Percentiles rank a stretch among this genome's conserved stretches.
Conservation (phyloP, 306 rosid species). For the Quillaja saponaria region DNA sequence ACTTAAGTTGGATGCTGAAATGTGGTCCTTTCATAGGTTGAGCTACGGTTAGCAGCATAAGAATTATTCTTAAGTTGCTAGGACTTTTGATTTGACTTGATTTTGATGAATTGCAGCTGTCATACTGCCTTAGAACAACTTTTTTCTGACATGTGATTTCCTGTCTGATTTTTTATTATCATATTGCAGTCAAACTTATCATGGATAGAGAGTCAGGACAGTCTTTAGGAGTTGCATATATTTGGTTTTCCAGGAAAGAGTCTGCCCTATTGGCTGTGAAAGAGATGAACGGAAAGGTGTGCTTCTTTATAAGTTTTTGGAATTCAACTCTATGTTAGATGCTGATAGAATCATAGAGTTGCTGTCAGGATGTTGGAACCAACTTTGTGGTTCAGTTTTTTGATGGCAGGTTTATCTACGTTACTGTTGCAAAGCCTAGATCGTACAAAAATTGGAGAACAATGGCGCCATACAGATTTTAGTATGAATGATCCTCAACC, state of each 20-base stretch:
- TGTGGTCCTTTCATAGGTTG: neutral
- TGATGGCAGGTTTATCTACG: conserved; percentile 52
- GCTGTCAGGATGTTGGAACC: conserved; percentile 13
- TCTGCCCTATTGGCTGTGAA: conserved; percentile 42
- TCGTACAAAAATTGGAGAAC: conserved; percentile 25
- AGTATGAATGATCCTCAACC: too few relatives aligned
- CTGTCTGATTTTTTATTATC: neutral
- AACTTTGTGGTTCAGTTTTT: conserved; percentile 46
- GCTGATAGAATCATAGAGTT: too few relatives aligned
- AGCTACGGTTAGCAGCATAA: too few relatives aligned
- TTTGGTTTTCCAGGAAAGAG: conserved; percentile 43
- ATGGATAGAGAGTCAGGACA: conserved; percentile 37
- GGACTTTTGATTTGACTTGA: neutral
- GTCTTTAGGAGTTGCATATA: conserved; percentile 43
- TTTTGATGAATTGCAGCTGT: too few relatives aligned
- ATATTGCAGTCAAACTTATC: conserved; percentile 41
- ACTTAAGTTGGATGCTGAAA: neutral
- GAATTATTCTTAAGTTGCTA: neutral
- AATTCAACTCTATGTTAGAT: conserved; percentile 5
- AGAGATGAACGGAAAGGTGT: conserved; percentile 60
- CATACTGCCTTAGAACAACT: too few relatives aligned
- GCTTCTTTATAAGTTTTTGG: conserved; percentile 16
- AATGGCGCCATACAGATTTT: conserved; percentile 38
- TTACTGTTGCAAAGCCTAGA: conserved; percentile 37
- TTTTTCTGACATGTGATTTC: too few relatives aligned